Evolutionary conservation across 805 yeast genomes (phyloP), one percentile per base, ranked within the genome.

Genomic region (Saitoella complicata): DNA sequence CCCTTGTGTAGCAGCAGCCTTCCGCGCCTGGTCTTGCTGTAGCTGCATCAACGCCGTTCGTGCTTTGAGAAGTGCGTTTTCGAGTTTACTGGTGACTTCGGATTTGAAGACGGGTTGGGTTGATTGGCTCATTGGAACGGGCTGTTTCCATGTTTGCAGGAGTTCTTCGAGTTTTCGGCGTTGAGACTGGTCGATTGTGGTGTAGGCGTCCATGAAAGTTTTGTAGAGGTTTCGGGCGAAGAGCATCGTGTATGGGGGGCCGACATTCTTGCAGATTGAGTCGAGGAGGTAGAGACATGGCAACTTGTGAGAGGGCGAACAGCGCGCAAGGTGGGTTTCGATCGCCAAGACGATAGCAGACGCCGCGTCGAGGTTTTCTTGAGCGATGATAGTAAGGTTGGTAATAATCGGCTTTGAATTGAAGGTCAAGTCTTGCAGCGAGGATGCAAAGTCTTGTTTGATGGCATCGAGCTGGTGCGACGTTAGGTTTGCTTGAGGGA

Each of bases 351-450:
- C 74, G 38, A 91, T 82, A 41, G 78, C 82, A 44, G 75, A 73
- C 6, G 96, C 95, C 45, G 73, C 75, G 39, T 73, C 72, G 13
- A 76, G 71, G 58, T 85, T 84, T 57, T 91, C 97, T 53, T 75
- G 81, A 2, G 98, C 97, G 44, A 86, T 73, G 37, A 74, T 70
- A 6, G 97, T 91, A 55, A 87, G 69, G 39, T 76, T 80, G 37
- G 82, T 79, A 48, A 91, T 91, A 45, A 87, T 82, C 7, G 96
- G 96, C 47, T 85, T 70, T 6, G 95, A 84, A 60, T 86, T 87
- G 64, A 80, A 80, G 4, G 94, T 84, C 48, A 91, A 68, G 46
- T 83, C 91, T 33, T 71, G 71, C 38, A 88, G 66, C 32, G 86
- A 76, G 51, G 72, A 72, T 38, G 72, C 71, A 60, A 80, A 88